These are phyloP conservation scores for Clavispora santaluciae DNA, from an alignment of 805 yeast genomes.

Conservation along the genomic window DNA sequence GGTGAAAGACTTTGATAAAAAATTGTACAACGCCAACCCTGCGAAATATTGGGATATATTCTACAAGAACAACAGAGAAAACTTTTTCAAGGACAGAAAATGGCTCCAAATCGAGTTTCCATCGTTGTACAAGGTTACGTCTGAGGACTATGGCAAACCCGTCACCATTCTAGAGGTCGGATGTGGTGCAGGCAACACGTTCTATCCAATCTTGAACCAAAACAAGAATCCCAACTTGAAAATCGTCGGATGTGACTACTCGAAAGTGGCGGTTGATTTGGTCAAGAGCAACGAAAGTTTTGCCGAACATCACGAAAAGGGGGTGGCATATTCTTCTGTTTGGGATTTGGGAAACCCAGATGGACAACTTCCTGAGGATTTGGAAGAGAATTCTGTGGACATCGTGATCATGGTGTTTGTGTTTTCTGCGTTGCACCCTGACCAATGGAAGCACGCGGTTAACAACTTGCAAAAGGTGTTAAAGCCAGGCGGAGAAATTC, in stretches of 20 bases:
- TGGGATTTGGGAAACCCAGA: constrained; percentile 90
- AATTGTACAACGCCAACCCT: constrained; percentile 75
- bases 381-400: constrained; percentile 79
- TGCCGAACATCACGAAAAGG: constrained; percentile 42
- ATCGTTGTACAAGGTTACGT: constrained; percentile 67
- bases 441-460: constrained; percentile 84
- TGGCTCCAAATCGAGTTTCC: constrained; percentile 97
- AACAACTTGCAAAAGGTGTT: constrained; percentile 62
- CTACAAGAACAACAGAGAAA: constrained; percentile 84
- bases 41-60: constrained; percentile 94
- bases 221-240: constrained; percentile 74
- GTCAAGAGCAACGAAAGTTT: constrained; percentile 64
- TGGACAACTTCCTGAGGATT: constrained; percentile 73
- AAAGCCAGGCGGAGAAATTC: constrained; percentile 89
- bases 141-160: constrained; percentile 60
- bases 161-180: constrained; percentile 84
- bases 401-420: constrained; percentile 94
- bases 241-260: constrained; percentile 85
- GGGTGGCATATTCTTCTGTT: constrained; percentile 72
- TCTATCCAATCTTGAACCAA: constrained; percentile 81
- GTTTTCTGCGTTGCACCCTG: constrained; percentile 86
- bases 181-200: constrained; percentile 97
- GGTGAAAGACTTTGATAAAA: constrained; percentile 82
- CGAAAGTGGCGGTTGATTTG: constrained; percentile 82
- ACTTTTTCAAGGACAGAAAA: constrained; percentile 93